These are phyloP conservation scores for Meira nashicola DNA, from an alignment of 1,284 basidiomycete species.

Conservation along the genomic window DNA sequence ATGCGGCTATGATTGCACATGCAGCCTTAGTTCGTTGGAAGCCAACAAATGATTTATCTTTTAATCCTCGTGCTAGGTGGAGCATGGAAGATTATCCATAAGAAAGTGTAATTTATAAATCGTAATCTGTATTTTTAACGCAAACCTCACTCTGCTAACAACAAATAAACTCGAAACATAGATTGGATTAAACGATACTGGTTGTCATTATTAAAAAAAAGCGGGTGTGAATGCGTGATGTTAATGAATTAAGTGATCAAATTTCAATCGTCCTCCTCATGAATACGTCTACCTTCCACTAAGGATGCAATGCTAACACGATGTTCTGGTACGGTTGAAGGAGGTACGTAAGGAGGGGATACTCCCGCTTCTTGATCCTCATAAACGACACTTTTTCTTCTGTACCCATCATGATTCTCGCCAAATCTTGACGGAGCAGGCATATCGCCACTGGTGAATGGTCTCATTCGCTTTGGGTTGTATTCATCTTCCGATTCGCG, in stretches of 20 bases:
- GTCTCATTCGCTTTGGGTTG: not conserved
- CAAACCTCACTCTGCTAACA: too few species aligned
- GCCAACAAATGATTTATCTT: constrained; percentile 26
- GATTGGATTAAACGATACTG: too few species aligned
- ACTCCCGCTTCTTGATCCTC: not conserved
- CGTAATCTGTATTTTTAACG: too few species aligned
- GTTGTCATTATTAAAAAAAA: too few species aligned
- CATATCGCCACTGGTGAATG: constrained; percentile 10
- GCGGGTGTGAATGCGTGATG: too few species aligned
- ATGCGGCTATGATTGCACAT: constrained; percentile 52
- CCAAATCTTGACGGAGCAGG: constrained; percentile 5
- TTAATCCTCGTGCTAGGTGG: constrained; percentile 40
- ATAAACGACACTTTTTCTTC: not conserved
- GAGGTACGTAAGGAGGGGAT: not conserved
- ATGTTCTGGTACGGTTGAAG: not conserved
- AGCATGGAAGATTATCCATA: constrained; percentile 31
- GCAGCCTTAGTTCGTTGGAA: constrained; percentile 28
- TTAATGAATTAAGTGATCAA: too few species aligned
- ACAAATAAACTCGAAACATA: too few species aligned
- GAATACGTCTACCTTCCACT: not conserved
- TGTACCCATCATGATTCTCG: not conserved
- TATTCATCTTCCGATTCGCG: not conserved
- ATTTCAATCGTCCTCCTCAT: too few species aligned
- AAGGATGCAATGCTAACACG: constrained; percentile 3
- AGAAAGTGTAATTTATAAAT: not conserved